Conservation (phyloP, 441 rosid genomes). For the Jatropha podagrica region DNA sequence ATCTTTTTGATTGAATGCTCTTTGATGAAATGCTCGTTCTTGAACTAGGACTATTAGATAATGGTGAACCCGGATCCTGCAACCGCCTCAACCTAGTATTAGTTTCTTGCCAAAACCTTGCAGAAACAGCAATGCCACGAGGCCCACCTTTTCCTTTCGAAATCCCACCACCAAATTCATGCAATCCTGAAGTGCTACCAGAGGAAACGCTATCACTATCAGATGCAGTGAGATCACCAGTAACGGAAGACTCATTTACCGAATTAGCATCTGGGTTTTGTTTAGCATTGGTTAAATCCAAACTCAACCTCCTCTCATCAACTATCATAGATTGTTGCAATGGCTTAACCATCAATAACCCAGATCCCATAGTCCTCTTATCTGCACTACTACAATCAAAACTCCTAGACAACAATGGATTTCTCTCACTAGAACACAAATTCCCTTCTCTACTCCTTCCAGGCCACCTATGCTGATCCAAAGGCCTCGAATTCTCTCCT, state of each 20-base stretch:
- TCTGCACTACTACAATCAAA: conserved; percentile 50
- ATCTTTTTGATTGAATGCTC: conserved; percentile 46
- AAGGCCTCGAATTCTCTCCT: conserved; percentile 53
- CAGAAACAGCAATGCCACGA: conserved; percentile 53
- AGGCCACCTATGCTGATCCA: conserved; percentile 77
- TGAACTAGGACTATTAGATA: conserved; percentile 35
- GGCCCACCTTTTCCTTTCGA: conserved; percentile 40
- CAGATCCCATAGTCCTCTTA: conserved; percentile 45
- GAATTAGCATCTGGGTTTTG: conserved; percentile 34
- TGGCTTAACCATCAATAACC: conserved; percentile 51
- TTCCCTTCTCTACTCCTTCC: conserved; percentile 51
- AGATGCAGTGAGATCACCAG: conserved; percentile 51
- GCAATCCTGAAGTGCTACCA: conserved; percentile 56
- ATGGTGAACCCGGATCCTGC: conserved; percentile 49
- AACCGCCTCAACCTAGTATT: conserved; percentile 48
- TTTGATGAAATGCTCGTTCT: conserved; percentile 40
- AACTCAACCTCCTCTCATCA: conserved; percentile 47
- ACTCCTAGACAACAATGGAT: conserved; percentile 52
- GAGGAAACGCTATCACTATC: conserved; percentile 87
- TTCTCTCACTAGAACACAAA: conserved; percentile 38
- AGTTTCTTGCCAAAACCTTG: conserved; percentile 69
- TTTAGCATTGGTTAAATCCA: conserved; percentile 42
- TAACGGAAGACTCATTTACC: conserved; percentile 30
- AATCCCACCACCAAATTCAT: conserved; percentile 39
- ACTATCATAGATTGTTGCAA: conserved; percentile 49